Evolutionary conservation across 208 protist species (phyloP).

Genomic region (Angomonas desouzai): DNA sequence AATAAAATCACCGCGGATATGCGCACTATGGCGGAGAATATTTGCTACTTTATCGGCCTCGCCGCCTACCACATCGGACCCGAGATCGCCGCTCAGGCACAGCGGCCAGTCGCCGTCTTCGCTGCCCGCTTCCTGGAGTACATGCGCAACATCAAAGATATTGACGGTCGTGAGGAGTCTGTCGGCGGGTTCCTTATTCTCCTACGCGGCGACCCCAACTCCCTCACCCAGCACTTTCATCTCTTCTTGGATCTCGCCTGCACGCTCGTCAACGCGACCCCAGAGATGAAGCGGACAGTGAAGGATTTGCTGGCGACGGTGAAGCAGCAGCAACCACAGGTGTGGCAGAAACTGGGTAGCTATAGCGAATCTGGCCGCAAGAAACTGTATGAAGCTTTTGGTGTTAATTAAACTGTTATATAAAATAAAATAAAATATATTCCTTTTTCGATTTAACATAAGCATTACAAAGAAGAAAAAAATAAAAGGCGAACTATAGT

Average conservation of each 20-base stretch:
- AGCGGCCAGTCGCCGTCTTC: conserved; percentile 42
- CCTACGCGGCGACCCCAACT: conserved; percentile 25
- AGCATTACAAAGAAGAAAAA: conserved; percentile 14
- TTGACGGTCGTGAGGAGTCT: conserved; percentile 46
- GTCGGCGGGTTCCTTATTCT: conserved; percentile 57
- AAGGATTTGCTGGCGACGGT: conserved; percentile 37
- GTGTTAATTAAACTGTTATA: conserved; percentile 34
- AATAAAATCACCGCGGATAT: conserved; percentile 50
- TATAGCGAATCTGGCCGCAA: conserved; percentile 45
- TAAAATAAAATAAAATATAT: background rate
- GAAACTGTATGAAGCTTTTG: conserved; percentile 71
- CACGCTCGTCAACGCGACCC: conserved; percentile 23
- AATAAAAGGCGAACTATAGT: conserved; percentile 9
- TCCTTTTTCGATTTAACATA: background rate
- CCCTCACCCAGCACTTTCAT: conserved; percentile 27
- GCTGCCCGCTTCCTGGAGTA: conserved; percentile 60
- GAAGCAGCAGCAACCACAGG: conserved; percentile 22
- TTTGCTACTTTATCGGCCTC: conserved; percentile 66
- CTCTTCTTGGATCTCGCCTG: conserved; percentile 73
- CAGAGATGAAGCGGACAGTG: conserved; percentile 47
- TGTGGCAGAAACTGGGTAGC: conserved; percentile 34
- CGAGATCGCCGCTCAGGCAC: conserved; percentile 38
- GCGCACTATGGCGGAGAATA: conserved; percentile 86
- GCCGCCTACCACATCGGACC: conserved; percentile 50
- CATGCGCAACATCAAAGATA: conserved; percentile 66